These are phyloP conservation scores for Claviceps fusiformis DNA, from an alignment of 2,329 filamentous ascomycete genomes.

Conservation along the genomic window DNA sequence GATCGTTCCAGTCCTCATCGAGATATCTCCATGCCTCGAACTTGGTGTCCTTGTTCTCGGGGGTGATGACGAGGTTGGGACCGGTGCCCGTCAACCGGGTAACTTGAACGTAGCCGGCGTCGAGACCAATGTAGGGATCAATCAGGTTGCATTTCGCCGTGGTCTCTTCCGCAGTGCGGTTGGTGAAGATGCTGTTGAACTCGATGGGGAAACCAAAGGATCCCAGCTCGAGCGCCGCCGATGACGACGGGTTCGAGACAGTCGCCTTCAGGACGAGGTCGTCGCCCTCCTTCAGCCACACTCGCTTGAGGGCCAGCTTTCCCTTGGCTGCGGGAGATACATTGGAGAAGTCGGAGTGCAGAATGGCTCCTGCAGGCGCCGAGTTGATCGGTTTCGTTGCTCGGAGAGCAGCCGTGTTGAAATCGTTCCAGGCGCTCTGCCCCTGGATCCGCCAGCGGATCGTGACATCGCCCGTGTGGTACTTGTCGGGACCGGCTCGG, in stretches of 20 bases:
- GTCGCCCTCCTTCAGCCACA: slow-evolving; percentile 34
- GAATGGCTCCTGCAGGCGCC: slow-evolving; percentile 23
- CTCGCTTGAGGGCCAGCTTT: slow-evolving; percentile 31
- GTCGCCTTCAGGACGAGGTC: slow-evolving; percentile 31
- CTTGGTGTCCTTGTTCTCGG: slow-evolving; percentile 24
- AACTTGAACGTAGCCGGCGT: slow-evolving; percentile 43
- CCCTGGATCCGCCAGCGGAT: slow-evolving; percentile 35
- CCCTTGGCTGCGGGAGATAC: not conserved
- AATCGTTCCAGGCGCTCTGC: slow-evolving; percentile 27
- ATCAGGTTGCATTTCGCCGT: slow-evolving; percentile 38
- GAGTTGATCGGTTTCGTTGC: not conserved
- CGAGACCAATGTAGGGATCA: slow-evolving; percentile 46
- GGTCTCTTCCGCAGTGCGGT: slow-evolving; percentile 32
- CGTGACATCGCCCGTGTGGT: slow-evolving; percentile 46
- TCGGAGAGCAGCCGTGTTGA: slow-evolving; percentile 27
- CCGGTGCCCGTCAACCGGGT: slow-evolving; percentile 38
- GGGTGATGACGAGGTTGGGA: slow-evolving; percentile 39
- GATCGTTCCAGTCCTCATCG: slow-evolving; percentile 26
- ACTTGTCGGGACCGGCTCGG: slow-evolving; percentile 36
- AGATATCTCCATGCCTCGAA: slow-evolving; percentile 44
- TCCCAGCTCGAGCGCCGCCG: slow-evolving; percentile 39
- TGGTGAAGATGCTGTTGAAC: slow-evolving; percentile 49
- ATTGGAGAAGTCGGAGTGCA: slow-evolving; percentile 19
- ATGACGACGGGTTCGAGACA: slow-evolving; percentile 18
- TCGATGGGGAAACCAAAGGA: slow-evolving; percentile 44